Conservation (phyloP, 352 stramenopile genomes). For the Phytophthora pisi region DNA sequence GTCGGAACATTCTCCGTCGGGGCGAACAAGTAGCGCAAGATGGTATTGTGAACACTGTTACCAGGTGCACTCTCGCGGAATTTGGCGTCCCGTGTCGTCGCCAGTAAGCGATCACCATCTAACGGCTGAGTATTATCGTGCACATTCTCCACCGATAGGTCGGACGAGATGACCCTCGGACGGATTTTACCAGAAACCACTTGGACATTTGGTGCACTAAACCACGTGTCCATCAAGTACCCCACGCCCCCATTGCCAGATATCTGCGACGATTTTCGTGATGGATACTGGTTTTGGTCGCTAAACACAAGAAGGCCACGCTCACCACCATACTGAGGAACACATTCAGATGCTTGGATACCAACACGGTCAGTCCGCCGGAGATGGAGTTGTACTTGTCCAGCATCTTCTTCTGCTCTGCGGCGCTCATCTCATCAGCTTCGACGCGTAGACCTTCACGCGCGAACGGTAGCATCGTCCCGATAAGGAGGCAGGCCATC, state of each 20-base stretch:
- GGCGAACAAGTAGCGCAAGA: slow-evolving; percentile 13
- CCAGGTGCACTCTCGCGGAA: slow-evolving; percentile 4
- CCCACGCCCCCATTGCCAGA: slow-evolving; percentile 7
- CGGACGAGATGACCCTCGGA: neutral
- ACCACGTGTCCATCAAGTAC: slow-evolving; percentile 21
- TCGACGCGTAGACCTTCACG: slow-evolving; percentile 6
- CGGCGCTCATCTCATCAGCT: slow-evolving; percentile 4
- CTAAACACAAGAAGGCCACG: slow-evolving; percentile 9
- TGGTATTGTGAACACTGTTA: slow-evolving; percentile 14
- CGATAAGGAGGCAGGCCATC: neutral
- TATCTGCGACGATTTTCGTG: slow-evolving; percentile 6
- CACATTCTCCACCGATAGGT: slow-evolving; percentile 11
- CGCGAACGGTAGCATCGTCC: slow-evolving; percentile 9
- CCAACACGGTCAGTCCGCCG: slow-evolving; percentile 3
- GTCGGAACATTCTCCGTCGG: neutral
- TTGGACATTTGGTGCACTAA: slow-evolving; percentile 20
- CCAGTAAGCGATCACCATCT: neutral
- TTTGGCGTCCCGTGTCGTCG: neutral
- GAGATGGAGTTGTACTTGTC: slow-evolving; percentile 18
- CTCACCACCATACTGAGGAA: slow-evolving; percentile 17
- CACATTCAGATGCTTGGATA: slow-evolving; percentile 16
- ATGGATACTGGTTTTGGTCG: slow-evolving; percentile 12
- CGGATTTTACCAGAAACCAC: slow-evolving; percentile 6
- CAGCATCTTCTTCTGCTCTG: slow-evolving; percentile 10
- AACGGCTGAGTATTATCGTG: slow-evolving; percentile 1